Percentiles rank a stretch among this genome's conserved stretches.
Evolutionary conservation across 2,329 filamentous ascomycete species (phyloP).

Genomic region (Neopestalotiopsis rosae): DNA sequence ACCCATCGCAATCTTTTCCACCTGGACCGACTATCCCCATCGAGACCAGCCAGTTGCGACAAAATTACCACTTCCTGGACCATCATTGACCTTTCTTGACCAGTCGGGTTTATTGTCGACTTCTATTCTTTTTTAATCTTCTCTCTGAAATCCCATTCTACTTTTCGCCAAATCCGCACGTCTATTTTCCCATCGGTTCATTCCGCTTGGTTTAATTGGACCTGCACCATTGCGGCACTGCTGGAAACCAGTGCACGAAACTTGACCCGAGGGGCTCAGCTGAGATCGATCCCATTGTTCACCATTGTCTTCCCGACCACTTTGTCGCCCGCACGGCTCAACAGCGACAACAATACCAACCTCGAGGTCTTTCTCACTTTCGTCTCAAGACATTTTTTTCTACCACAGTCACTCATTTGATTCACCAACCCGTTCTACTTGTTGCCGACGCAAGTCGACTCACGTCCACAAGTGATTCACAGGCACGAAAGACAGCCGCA

Average conservation of each 20-base stretch:
- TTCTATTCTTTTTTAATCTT: not conserved
- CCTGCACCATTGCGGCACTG: constrained; percentile 6
- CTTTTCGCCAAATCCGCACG: not conserved
- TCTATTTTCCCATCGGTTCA: constrained; percentile 7
- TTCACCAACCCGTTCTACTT: not conserved
- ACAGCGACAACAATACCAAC: constrained; percentile 7
- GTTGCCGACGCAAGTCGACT: not conserved
- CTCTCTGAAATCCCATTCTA: not conserved
- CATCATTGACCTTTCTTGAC: not conserved
- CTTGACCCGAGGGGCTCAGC: not conserved
- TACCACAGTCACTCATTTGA: constrained; percentile 18
- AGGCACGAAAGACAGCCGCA: not conserved
- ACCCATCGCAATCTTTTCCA: not conserved
- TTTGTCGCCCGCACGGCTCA: not conserved
- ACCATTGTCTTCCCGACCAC: not conserved
- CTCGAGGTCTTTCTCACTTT: not conserved
- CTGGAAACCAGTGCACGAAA: constrained; percentile 16
- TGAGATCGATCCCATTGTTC: constrained; percentile 4
- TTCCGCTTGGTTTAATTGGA: constrained; percentile 7
- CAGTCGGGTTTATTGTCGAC: not conserved
- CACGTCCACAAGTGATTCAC: not conserved
- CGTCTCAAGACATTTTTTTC: not conserved
- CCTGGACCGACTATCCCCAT: not conserved
- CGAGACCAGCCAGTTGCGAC: not conserved
- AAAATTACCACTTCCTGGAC: not conserved